Evolutionary conservation across 768 basidiomycete genomes (phyloP), one percentile per base, ranked within the genome.

Genomic region (Udeniomyces megalosporus): DNA sequence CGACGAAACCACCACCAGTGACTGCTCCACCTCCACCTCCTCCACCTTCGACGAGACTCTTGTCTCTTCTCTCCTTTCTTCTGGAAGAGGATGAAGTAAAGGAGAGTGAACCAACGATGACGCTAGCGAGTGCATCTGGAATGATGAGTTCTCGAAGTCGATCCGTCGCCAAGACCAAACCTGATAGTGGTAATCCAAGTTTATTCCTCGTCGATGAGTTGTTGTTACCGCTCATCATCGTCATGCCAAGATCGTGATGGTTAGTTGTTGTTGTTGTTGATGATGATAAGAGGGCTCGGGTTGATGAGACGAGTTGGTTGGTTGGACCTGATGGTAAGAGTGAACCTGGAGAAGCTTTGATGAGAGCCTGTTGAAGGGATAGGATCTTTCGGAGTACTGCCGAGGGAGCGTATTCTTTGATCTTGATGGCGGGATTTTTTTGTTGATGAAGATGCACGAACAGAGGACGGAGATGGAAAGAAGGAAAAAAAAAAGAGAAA

Each of bases 71-170:
- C 67, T 68, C 28, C 69, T 60, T 50, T 69, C 65, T 67, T 62
- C 28, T 42, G 38, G 38, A 8, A 42, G 38, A 42, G 17, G 38
- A 42, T 8, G 38, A 42, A 42, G 38, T 42, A 17, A 42, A 42
- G 17, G 26, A 44, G 12, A 24, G 22, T n/a, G 42, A 45, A 5
- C 68, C 71, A 1, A 85, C 82, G 59, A 97, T 85, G 24, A 89
- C 80, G 34, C 82, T 80, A 31, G 88, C 91, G 15, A 97, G 79
- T 3, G 90, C 86, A 69, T 97, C 95, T 14, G 95, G 95, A 8
- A 96, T 76, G 69, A 99, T 93, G 55, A 97, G 77, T 71, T 96
- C 91, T 47, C 91, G 80, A 57, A 99, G 74, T 61, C 82, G 81
- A 73, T 96, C 93, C 4, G 90, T 88, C 0, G 90, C 90, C 24